phyloP scores from a whole-genome alignment of 1,284 basidiomycete species.

The Tetrapyrgos nigripes region DNA sequence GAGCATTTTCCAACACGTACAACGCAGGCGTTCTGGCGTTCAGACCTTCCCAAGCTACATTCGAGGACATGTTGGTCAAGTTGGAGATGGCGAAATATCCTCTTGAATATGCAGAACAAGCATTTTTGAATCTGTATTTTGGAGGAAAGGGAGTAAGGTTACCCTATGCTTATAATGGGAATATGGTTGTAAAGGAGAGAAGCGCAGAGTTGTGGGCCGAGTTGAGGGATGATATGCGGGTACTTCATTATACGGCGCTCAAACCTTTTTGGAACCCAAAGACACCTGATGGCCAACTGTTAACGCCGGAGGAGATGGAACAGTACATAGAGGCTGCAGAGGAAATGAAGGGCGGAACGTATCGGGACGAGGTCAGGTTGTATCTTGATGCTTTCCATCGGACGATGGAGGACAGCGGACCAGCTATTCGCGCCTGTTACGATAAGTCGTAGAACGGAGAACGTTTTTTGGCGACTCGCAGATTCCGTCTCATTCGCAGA shows the following conservation, averaged over 20 bases:
- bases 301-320: not conserved
- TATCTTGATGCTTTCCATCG: not conserved
- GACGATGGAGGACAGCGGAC: not conserved
- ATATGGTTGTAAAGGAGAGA: slow-evolving; percentile 44
- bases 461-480: no score
- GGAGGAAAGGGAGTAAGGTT: slow-evolving; percentile 37
- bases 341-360: not conserved
- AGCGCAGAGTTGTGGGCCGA: slow-evolving; percentile 41
- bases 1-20: slow-evolving; percentile 39
- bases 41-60: slow-evolving; percentile 34
- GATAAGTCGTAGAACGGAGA: no score
- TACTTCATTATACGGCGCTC: slow-evolving; percentile 49
- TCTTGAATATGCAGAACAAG: slow-evolving; percentile 41
- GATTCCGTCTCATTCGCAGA: no score
- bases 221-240: slow-evolving; percentile 37
- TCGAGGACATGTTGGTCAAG: slow-evolving; percentile 37
- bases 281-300: not conserved
- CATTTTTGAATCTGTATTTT: slow-evolving; percentile 46
- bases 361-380: not conserved
- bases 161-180: slow-evolving; percentile 47
- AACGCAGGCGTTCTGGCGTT: slow-evolving; percentile 46
- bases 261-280: slow-evolving; percentile 41
- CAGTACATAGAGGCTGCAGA: not conserved
- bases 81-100: slow-evolving; percentile 38
- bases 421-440: not conserved